Base-by-base conservation (phyloP, 352 stramenopile genomes). In the Thalassiosira ordinaria region DNA sequence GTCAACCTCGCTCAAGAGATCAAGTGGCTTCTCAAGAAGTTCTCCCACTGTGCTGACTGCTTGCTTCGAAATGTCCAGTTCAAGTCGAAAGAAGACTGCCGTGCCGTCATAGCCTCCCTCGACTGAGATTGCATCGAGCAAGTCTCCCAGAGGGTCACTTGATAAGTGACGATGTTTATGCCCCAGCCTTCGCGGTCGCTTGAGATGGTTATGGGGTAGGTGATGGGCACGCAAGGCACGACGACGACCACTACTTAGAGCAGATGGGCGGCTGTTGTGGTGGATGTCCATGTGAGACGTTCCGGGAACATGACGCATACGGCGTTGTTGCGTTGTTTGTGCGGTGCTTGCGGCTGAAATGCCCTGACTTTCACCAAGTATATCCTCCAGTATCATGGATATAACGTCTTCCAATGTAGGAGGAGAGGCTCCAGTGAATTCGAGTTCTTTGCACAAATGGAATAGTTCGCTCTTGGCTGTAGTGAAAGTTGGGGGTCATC, bases 11-110 rank as follows among this genome's bases (percentile, higher is more conserved):
- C 49, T 64, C 14, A 82, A 57, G 11, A 78, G 18, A 27, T 74
- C 29, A 5, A 82, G 33, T 7, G 74, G 74, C 39, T 82, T 72
- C 18, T 39, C 22, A 26, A 82, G 37, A 5, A 82, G 9, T 22
- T 56, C 66, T 4, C 66, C 57, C 22, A 72, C 27, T 7, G 6
- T 24, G 16, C 16, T 27, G 33, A 29, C 29, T 20, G 11, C 33
- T 49, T 53, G 14, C 63, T 69, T 79, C 35, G 74, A 83, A 37
- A 83, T 33, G 53, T 83, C 74, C 57, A 83, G 26, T 20, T 75
- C 61, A 26, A 83, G n/a, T 35, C 27, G 60, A 27, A 83, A 24
- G 27, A 83, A 83, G 55, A 83, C 26, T 44, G 61, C n/a, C 20
- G 3, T 71, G 13, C 74, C 74, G 31, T 78, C 61, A 41, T 75